Conservation (phyloP, 2,329 filamentous ascomycete genomes). For the Fusarium compactum region DNA sequence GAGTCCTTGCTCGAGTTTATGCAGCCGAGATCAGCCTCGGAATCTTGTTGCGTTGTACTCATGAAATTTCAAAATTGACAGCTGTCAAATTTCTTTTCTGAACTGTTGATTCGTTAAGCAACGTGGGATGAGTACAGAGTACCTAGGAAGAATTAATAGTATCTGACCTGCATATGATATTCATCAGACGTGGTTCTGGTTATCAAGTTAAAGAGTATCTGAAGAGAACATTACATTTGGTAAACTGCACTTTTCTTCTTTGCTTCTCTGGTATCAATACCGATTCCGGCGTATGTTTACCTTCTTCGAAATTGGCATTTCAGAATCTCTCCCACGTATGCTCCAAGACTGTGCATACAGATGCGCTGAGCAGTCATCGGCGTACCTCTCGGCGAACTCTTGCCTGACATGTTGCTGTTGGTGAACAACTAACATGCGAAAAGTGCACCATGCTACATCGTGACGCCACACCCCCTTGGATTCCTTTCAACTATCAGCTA, state of each 20-base stretch:
- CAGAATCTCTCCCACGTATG: neutral
- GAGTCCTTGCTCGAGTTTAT: constrained; percentile 33
- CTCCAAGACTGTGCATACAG: neutral
- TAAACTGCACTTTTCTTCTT: neutral
- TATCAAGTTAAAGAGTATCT: neutral
- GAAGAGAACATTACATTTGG: neutral
- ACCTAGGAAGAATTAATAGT: constrained; percentile 4
- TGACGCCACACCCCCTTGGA: constrained; percentile 5
- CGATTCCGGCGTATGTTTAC: neutral
- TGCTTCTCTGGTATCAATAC: neutral
- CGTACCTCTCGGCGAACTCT: constrained; percentile 33
- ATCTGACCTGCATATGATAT: constrained; percentile 24
- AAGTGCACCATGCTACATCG: constrained; percentile 8
- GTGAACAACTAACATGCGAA: neutral
- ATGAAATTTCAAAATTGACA: constrained; percentile 1
- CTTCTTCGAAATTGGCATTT: neutral
- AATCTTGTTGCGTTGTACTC: constrained; percentile 8
- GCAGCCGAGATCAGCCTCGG: constrained; percentile 20
- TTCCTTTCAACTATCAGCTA: neutral
- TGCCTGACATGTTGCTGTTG: neutral
- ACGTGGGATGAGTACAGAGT: constrained; percentile 5
- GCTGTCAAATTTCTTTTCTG: neutral
- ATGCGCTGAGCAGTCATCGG: constrained; percentile 12
- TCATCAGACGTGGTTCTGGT: constrained; percentile 1
- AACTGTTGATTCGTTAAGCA: constrained; percentile 10